Evolutionary conservation across 2,329 filamentous ascomycete genomes (phyloP).

Genomic region (Paecilomyces fulvus): DNA sequence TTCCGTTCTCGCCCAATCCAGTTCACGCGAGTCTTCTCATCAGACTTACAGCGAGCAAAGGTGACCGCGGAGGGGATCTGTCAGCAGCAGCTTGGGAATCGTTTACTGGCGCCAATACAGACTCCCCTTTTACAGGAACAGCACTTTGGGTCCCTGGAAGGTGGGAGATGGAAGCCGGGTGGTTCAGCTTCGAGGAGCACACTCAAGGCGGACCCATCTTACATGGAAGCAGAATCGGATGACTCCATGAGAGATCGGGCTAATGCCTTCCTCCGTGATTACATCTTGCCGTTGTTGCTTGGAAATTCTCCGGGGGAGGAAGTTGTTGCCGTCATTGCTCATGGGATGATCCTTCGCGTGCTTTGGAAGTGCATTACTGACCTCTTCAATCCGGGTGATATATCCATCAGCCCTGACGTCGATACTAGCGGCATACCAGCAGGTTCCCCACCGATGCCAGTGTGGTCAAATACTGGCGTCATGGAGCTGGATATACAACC

Average conservation of each 20-base stretch:
- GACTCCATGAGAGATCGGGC: slow-evolving; percentile 58
- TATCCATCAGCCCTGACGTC: slow-evolving; percentile 35
- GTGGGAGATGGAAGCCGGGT: slow-evolving; percentile 18
- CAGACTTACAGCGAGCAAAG: slow-evolving; percentile 64
- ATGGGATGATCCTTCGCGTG: slow-evolving; percentile 69
- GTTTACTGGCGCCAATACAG: slow-evolving; percentile 7
- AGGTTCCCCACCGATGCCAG: slow-evolving; percentile 43
- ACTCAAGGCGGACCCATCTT: slow-evolving; percentile 27
- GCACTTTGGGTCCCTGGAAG: slow-evolving; percentile 34
- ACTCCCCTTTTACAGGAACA: slow-evolving; percentile 27
- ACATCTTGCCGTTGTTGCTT: slow-evolving; percentile 52
- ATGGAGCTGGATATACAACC: slow-evolving; percentile 39
- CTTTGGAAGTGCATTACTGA: slow-evolving; percentile 57
- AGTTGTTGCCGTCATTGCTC: slow-evolving; percentile 63
- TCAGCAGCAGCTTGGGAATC: slow-evolving; percentile 4
- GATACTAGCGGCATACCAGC: slow-evolving; percentile 22
- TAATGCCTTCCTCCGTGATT: slow-evolving; percentile 56
- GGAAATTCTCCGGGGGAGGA: slow-evolving; percentile 21
- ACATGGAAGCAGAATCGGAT: slow-evolving; percentile 57
- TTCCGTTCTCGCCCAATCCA: slow-evolving; percentile 56
- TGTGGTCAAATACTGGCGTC: slow-evolving; percentile 60
- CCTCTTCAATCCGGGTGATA: slow-evolving; percentile 42
- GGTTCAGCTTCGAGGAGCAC: slow-evolving; percentile 6
- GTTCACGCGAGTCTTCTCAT: slow-evolving; percentile 67
- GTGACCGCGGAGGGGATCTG: slow-evolving; percentile 34